These are phyloP conservation scores for Sarocladium oryzae DNA, from an alignment of 2,329 filamentous ascomycete species.

Conservation along the genomic window DNA sequence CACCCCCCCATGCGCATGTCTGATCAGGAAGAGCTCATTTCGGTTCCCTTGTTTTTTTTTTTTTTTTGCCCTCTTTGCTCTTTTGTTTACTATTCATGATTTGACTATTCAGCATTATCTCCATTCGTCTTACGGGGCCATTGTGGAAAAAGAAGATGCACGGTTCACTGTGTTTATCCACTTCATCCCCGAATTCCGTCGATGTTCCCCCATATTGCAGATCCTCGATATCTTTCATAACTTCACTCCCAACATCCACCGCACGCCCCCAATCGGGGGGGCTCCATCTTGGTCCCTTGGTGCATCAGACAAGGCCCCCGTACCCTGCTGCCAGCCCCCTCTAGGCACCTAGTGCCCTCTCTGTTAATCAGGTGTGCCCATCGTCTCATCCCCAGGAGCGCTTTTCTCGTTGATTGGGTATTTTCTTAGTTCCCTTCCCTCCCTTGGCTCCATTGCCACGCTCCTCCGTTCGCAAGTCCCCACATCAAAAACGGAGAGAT, in stretches of 20 bases:
- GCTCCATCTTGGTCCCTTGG: not conserved
- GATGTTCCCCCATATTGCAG: conserved; percentile 2
- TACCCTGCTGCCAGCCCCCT: not conserved
- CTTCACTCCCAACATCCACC: not conserved
- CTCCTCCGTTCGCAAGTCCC: not conserved
- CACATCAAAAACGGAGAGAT: not conserved
- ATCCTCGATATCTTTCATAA: not conserved
- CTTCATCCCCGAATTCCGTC: not conserved
- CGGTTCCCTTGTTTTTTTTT: too few species aligned
- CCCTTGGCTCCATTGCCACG: not conserved
- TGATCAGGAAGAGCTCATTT: too few species aligned
- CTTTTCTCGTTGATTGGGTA: conserved; percentile 2
- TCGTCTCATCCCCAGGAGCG: not conserved
- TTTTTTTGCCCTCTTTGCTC: too few species aligned
- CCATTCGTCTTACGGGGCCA: too few species aligned
- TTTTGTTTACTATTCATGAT: too few species aligned
- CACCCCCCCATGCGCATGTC: too few species aligned
- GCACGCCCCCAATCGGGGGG: not conserved
- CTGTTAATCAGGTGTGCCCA: not conserved
- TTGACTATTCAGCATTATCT: too few species aligned
- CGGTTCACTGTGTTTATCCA: not conserved
- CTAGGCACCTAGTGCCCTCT: not conserved
- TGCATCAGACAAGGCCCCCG: not conserved
- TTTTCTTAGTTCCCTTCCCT: not conserved
- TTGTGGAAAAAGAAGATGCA: too few species aligned